These are phyloP conservation scores for Cystobasidium tubakii DNA, from an alignment of 768 basidiomycete genomes.

Conservation along the genomic window DNA sequence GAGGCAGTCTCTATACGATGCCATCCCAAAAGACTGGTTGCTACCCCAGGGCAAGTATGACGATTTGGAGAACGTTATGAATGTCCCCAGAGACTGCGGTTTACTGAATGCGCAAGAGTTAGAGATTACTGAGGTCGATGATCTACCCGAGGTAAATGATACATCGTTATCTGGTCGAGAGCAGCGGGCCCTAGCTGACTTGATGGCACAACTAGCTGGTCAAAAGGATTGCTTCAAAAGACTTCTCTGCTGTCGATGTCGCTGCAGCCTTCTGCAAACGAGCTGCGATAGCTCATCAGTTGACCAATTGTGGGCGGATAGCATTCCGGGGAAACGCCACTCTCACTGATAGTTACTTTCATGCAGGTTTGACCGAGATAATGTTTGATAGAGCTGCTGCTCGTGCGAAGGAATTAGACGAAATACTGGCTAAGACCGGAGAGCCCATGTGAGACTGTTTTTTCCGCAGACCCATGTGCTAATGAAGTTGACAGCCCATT, in stretches of 20 bases:
- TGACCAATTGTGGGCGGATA: conserved; percentile 53
- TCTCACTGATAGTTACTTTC: background rate
- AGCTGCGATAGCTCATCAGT: conserved; percentile 71
- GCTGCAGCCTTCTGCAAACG: conserved; percentile 70
- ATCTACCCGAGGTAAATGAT: conserved; percentile 46
- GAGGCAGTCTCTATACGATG: background rate
- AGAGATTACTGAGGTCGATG: conserved; percentile 59
- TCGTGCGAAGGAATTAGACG: conserved; percentile 64
- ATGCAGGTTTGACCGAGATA: conserved; percentile 64
- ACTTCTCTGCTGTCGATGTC: conserved; percentile 64
- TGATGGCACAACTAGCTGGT: conserved; percentile 54
- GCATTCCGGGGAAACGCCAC: background rate
- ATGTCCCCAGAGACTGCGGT: conserved; percentile 51
- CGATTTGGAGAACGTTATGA: conserved; percentile 7
- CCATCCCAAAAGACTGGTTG: conserved; percentile 32
- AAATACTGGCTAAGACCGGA: conserved; percentile 59
- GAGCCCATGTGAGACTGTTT: conserved; percentile 62
- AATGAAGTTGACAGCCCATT: background rate
- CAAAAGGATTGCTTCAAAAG: conserved; percentile 55
- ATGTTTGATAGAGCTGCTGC: conserved; percentile 66
- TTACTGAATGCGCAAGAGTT: conserved; percentile 59
- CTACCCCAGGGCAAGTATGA: conserved; percentile 13
- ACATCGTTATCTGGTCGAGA: background rate
- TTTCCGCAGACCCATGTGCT: too few relatives aligned
- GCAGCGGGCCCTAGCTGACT: background rate